Evolutionary conservation across 202 grass and related monocot species (phyloP).

Genomic region (Cymbopogon flexuosus): DNA sequence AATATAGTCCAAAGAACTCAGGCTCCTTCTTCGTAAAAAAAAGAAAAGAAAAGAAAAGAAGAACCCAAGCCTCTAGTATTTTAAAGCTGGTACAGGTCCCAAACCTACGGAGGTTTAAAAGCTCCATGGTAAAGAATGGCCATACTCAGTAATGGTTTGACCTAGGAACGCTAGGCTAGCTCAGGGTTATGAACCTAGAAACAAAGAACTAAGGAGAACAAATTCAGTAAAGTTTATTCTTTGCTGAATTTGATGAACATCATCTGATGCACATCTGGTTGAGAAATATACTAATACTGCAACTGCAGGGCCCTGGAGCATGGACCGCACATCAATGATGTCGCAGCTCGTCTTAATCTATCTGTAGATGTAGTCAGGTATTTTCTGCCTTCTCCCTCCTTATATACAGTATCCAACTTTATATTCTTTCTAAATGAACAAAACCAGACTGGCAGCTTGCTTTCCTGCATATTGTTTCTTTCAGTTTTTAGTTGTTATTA

Average conservation of each 20-base stretch:
- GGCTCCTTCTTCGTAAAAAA: no score
- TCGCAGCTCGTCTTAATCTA: conserved; percentile 45
- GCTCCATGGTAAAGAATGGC: background rate
- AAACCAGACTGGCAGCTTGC: background rate
- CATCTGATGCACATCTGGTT: background rate
- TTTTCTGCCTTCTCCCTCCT: background rate
- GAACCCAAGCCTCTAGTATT: background rate
- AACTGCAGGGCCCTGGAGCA: conserved; percentile 55
- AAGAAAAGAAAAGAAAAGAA: no score
- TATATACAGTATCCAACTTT: conserved; percentile 12
- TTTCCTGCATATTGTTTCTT: background rate
- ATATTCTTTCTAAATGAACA: background rate
- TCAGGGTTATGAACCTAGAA: background rate
- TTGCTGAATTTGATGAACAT: background rate
- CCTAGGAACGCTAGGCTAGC: background rate
- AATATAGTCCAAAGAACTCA: no score
- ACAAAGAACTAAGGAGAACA: background rate
- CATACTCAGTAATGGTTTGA: background rate
- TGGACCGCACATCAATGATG: conserved; percentile 51
- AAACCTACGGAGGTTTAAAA: background rate
- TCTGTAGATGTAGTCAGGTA: conserved; percentile 50
- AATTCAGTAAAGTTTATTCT: background rate
- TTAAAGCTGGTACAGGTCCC: background rate
- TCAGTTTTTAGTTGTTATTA: background rate
- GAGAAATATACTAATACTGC: background rate